Evolutionary conservation across 225 moss, liverwort and hornwort genomes (phyloP).

Genomic region (Pseudoscleropodium purum): DNA sequence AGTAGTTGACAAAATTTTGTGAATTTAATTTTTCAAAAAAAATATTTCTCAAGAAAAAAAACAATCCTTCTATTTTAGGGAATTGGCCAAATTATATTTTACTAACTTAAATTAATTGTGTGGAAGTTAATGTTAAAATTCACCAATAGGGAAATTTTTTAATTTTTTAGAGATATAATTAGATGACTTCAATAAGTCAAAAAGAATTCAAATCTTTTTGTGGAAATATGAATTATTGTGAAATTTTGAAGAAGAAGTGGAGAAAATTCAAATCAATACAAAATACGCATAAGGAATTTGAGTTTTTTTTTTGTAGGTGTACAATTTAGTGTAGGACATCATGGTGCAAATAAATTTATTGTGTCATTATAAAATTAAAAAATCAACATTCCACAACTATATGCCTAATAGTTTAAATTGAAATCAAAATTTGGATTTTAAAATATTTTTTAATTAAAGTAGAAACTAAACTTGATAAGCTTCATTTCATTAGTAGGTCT

Average conservation of each 20-base stretch:
- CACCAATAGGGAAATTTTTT: too few species aligned
- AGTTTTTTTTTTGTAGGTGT: not conserved
- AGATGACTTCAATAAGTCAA: not conserved
- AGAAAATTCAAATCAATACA: not conserved
- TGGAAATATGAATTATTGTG: not conserved
- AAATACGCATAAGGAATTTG: not conserved
- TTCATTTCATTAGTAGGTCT: not conserved
- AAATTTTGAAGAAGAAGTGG: not conserved
- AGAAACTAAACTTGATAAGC: not conserved
- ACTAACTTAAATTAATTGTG: too few species aligned
- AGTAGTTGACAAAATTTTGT: too few species aligned
- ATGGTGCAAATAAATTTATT: not conserved
- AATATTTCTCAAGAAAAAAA: too few species aligned
- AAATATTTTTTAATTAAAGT: accelerated
- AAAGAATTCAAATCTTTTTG: not conserved
- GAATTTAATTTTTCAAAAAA: too few species aligned
- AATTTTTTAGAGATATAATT: too few species aligned
- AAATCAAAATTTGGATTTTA: not conserved
- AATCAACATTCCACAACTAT: not conserved
- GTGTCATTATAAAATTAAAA: not conserved
- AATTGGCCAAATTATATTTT: too few species aligned
- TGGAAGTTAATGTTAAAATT: too few species aligned
- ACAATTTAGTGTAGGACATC: not conserved
- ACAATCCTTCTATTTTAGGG: too few species aligned
- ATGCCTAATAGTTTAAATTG: not conserved